Evolutionary conservation across 768 basidiomycete species (phyloP), one percentile per base, ranked within the genome.

Genomic region (Daedaleopsis sinensis): DNA sequence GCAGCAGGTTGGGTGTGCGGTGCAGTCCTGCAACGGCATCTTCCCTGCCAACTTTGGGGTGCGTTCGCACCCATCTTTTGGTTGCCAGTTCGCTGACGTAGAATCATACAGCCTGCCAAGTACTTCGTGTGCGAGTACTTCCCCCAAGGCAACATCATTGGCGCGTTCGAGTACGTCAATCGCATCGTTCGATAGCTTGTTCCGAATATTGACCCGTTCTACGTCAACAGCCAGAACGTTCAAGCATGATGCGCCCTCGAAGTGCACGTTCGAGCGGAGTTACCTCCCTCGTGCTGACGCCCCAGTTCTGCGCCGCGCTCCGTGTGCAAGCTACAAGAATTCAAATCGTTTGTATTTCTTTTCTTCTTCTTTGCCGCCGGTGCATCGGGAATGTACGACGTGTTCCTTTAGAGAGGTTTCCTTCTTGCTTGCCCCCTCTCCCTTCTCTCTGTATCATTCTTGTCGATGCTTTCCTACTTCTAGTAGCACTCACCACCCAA

Each of bases 81-180:
- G 18, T 42, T 42, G 5, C 3, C 3, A 42, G 3, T 11, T 42
- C 39, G 39, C 11, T 42, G 48, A 19, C 3, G 24, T 24, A 24
- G 21, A 35, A 12, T 23, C 12, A 9, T 32, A 18, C 38, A 88
- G 87, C 67, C 70, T 57, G 84, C 86, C 21, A 78, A 83, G 48
- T 90, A 72, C 73, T 82, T 78, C 65, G 89, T 90, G 32, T 91
- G 89, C 76, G 87, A 91, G 74, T 90, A 91, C 70, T 81, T 73
- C 36, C 78, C 80, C 12, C 77, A 80, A 46, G 89, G 89, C 48
- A 91, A 91, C 72, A 77, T 91, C 65, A 77, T 79, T 21, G 87
- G 87, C 36, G 65, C 81, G 57, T 90, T 88, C 65, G 71, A 72
- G 87, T 88, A 72, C 66, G 87, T 82, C 13, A 6, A 7, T 15